Percentiles rank a stretch among this genome's conserved stretches.
Evolutionary conservation across 371 early-diverging fungal genomes (phyloP).

Genomic region (Phascolomyces articulosus): DNA sequence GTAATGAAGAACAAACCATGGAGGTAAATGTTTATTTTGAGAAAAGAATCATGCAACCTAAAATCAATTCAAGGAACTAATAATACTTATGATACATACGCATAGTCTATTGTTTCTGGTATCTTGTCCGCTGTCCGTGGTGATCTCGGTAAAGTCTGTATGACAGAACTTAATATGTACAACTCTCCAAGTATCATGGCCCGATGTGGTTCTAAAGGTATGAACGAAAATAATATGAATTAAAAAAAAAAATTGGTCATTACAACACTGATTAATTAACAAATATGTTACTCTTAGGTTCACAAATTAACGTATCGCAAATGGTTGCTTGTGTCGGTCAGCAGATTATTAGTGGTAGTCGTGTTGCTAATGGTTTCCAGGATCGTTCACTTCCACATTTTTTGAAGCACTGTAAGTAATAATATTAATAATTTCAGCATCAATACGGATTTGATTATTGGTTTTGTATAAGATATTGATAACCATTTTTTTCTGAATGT

Average conservation of each 20-base stretch:
- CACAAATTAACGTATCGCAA: constrained; percentile 98
- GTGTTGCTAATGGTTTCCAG: constrained; percentile 98
- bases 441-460: neutral
- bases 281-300: constrained; percentile 50
- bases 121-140: constrained; percentile 95
- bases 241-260: neutral
- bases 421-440: neutral
- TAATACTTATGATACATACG: too few relatives aligned
- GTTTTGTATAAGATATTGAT: too few relatives aligned
- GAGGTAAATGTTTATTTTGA: too few relatives aligned
- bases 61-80: too few relatives aligned
- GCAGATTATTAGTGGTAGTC: constrained; percentile 96
- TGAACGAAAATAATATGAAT: neutral
- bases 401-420: constrained; percentile 73
- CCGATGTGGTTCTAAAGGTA: constrained; percentile 96
- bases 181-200: constrained; percentile 99
- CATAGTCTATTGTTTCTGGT: constrained; percentile 79
- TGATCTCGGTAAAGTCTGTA: constrained; percentile 94
- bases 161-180: constrained; percentile 90
- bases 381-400: constrained; percentile 98
- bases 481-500: constrained; percentile 3
- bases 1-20: constrained; percentile 87
- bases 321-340: constrained; percentile 99
- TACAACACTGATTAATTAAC: neutral
- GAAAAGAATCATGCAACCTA: too few relatives aligned